Percentiles rank a stretch among this genome's conserved stretches.
phyloP scores from a whole-genome alignment of 2,329 filamentous ascomycete species.

The Cryphonectria carpinicola region DNA sequence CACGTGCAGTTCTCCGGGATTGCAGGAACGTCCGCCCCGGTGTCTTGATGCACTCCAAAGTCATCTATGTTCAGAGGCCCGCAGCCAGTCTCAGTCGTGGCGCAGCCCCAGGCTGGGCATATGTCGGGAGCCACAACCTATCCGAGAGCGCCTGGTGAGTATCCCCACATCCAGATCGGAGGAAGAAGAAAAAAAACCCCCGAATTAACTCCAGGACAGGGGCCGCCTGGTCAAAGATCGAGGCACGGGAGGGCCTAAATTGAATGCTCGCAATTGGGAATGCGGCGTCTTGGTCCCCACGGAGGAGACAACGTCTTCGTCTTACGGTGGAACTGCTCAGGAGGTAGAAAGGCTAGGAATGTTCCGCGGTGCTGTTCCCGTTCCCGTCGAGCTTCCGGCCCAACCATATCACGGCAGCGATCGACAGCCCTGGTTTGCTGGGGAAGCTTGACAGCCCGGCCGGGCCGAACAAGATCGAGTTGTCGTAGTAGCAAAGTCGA shows the following conservation, averaged over 20 bases:
- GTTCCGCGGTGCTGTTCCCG: constrained; percentile 60
- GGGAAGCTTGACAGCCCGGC: constrained; percentile 5
- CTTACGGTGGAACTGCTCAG: constrained; percentile 20
- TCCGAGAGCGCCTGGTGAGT: constrained; percentile 89
- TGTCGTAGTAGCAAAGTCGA: background rate
- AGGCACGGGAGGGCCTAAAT: constrained; percentile 67
- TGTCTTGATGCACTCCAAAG: constrained; percentile 87
- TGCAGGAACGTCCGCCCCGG: constrained; percentile 72
- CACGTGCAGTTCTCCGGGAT: constrained; percentile 72
- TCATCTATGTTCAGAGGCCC: constrained; percentile 55
- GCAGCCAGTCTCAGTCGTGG: constrained; percentile 15
- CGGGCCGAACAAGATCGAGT: background rate
- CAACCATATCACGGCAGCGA: constrained; percentile 46
- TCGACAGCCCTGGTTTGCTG: constrained; percentile 17
- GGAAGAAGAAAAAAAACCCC: background rate
- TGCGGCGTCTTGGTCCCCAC: constrained; percentile 82
- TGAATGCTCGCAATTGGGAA: constrained; percentile 93
- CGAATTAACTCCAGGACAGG: constrained; percentile 19
- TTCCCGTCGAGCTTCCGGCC: constrained; percentile 67
- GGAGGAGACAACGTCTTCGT: constrained; percentile 30
- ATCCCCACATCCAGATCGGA: constrained; percentile 11
- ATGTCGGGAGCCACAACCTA: constrained; percentile 88
- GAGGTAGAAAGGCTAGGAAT: constrained; percentile 41
- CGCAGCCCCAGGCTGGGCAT: constrained; percentile 66
- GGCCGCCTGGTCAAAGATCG: constrained; percentile 76